Base-by-base conservation (phyloP, 345 rosid genomes). In the Mercurialis annua region DNA sequence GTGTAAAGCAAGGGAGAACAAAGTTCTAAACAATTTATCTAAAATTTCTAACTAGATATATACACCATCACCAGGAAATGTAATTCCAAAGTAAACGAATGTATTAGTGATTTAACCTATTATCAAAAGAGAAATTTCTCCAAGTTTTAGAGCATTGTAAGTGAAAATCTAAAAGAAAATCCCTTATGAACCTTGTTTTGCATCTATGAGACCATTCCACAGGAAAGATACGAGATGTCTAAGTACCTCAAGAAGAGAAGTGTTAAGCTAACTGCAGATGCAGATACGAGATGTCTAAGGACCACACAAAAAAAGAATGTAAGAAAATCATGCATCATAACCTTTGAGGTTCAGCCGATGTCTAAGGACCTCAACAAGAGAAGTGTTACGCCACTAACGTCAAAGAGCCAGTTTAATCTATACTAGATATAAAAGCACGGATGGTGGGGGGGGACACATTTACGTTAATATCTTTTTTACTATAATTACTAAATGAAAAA, bases 281-380 rank as follows among this genome's bases (percentile, higher is more conserved):
- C n/a, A n/a, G n/a, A n/a, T n/a, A n/a, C n/a, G n/a, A n/a, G n/a
- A n/a, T n/a, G n/a, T n/a, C n/a, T n/a, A n/a, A n/a, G n/a, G 17
- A 36, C 23, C 10, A 27, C 59, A 31, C 52, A 23, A 27, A 66
- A 53, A 0, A 23, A 8, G 18, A n/a, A 34, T 12, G 17, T 21
- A 21, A 54, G 15, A 47, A 46, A 46, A 46, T 44, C 6, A 30
- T 16, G 16, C 27, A 42, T 30, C 42, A 20, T 11, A 44, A 31
- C 23, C 8, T 46, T 42, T 21, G 27, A 18, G 55, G 50, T 20
- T 55, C 16, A 12, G n/a, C 47, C 29, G 18, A 55, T 56, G 53
- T 67, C 14, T 27, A 57, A 55, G 62, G 29, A 54, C 24, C 38
- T 27, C 30, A 38, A 66, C 40, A 61, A 67, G 40, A 67, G 12